A percentile compares a stretch with the other conserved stretches of the same genome.
These are phyloP conservation scores for Pseudocercospora cruenta DNA, from an alignment of 2,329 filamentous ascomycete genomes.

Conservation along the genomic window DNA sequence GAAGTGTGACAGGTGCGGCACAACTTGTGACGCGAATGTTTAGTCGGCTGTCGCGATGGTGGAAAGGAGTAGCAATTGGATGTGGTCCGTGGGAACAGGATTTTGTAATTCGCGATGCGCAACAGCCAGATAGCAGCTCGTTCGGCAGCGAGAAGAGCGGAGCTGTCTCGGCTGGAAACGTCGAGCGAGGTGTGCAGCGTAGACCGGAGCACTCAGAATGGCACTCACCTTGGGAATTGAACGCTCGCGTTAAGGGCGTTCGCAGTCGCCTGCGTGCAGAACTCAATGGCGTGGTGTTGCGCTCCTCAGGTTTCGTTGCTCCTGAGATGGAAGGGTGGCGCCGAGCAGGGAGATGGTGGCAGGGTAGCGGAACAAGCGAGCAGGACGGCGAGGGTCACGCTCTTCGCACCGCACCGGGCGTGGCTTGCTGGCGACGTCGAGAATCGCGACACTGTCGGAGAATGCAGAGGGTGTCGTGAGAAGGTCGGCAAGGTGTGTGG, in stretches of 20 bases:
- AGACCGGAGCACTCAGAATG: neutral
- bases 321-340: conserved; percentile 10
- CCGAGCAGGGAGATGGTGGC: neutral
- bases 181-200: neutral
- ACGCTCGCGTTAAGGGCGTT: neutral
- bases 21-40: neutral
- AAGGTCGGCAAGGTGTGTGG: neutral
- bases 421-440: neutral
- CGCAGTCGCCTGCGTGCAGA: neutral
- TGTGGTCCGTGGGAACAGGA: neutral
- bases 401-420: neutral
- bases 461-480: neutral
- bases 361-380: conserved; percentile 1
- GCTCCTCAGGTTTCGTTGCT: conserved; percentile 8
- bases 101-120: neutral
- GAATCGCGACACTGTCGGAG: neutral
- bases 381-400: conserved; percentile 4
- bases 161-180: neutral
- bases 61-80: neutral
- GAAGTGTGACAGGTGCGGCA: conserved; percentile 18
- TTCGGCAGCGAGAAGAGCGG: conserved; percentile 1
- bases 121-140: conserved; percentile 2
- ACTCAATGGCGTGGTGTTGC: conserved; percentile 3
- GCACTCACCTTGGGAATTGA: neutral
- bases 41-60: conserved; percentile 1